These are phyloP conservation scores for Solanum appendiculatum DNA, from an alignment of 257 asterid species.

Conservation along the genomic window DNA sequence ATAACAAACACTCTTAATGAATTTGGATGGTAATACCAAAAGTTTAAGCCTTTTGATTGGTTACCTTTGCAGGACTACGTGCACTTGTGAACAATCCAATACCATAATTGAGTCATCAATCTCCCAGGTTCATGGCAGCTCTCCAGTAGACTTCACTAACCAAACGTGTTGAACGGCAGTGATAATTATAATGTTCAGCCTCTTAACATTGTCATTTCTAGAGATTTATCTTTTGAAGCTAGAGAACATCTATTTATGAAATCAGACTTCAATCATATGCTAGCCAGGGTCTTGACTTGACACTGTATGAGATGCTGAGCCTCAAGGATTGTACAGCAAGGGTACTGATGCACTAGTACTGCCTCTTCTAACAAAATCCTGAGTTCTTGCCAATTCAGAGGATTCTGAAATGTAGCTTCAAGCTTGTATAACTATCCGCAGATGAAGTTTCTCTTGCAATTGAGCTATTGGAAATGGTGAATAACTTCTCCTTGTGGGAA, in stretches of 20 bases:
- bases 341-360: slow-evolving; percentile 7
- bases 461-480: neutral
- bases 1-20: slow-evolving; percentile 12
- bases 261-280: neutral
- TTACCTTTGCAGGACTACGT: neutral
- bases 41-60: neutral
- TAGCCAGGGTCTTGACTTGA: neutral
- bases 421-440: neutral
- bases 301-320: slow-evolving; percentile 17
- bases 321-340: slow-evolving; percentile 10
- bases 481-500: neutral
- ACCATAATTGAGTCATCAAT: slow-evolving; percentile 2
- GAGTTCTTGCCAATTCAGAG: slow-evolving; percentile 15
- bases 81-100: neutral
- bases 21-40: slow-evolving; percentile 10
- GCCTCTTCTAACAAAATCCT: slow-evolving; percentile 14
- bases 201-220: neutral
- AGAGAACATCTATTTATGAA: neutral
- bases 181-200: slow-evolving; percentile 2
- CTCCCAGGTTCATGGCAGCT: neutral
- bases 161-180: neutral
- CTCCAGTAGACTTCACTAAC: neutral
- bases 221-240: neutral
- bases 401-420: slow-evolving; percentile 21
- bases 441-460: neutral